These are phyloP conservation scores for Chiua virens DNA, from an alignment of 768 basidiomycete species.

Conservation along the genomic window DNA sequence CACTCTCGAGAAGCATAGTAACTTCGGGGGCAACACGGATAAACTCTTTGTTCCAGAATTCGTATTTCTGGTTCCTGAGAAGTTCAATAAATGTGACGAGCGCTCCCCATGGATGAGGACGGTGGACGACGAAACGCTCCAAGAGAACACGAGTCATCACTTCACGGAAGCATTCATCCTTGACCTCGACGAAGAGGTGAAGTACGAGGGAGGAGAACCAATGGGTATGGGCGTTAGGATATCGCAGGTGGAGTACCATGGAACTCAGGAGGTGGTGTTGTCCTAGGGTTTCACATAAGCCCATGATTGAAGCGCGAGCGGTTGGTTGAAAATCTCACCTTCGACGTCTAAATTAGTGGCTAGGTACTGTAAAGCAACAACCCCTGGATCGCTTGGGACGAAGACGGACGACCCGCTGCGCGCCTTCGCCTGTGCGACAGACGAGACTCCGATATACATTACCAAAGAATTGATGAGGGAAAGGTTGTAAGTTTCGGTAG, in stretches of 20 bases:
- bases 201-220: slow-evolving; percentile 95
- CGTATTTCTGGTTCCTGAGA: slow-evolving; percentile 85
- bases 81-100: slow-evolving; percentile 92
- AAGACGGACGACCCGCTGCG: slow-evolving; percentile 82
- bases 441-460: slow-evolving; percentile 94
- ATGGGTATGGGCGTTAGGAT: slow-evolving; percentile 97
- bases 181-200: slow-evolving; percentile 80
- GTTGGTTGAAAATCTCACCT: slow-evolving; percentile 57
- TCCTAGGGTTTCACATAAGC: slow-evolving; percentile 46
- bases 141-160: slow-evolving; percentile 87
- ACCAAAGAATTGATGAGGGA: slow-evolving; percentile 91
- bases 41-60: slow-evolving; percentile 89
- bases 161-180: slow-evolving; percentile 75
- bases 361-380: slow-evolving; percentile 80
- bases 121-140: slow-evolving; percentile 90
- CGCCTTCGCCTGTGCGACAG: slow-evolving; percentile 86
- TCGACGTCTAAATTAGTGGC: slow-evolving; percentile 85
- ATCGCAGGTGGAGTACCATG: slow-evolving; percentile 93
- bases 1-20: slow-evolving; percentile 79
- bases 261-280: slow-evolving; percentile 94
- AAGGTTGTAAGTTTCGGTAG: slow-evolving; percentile 74
- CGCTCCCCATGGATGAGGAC: slow-evolving; percentile 96
- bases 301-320: neutral
- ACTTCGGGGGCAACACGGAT: slow-evolving; percentile 85
- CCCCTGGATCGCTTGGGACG: slow-evolving; percentile 78